Percentiles rank a stretch among this genome's conserved stretches.
These are phyloP conservation scores for Plasmodiophora brassicae DNA, from an alignment of 208 protist genomes.

Conservation along the genomic window DNA sequence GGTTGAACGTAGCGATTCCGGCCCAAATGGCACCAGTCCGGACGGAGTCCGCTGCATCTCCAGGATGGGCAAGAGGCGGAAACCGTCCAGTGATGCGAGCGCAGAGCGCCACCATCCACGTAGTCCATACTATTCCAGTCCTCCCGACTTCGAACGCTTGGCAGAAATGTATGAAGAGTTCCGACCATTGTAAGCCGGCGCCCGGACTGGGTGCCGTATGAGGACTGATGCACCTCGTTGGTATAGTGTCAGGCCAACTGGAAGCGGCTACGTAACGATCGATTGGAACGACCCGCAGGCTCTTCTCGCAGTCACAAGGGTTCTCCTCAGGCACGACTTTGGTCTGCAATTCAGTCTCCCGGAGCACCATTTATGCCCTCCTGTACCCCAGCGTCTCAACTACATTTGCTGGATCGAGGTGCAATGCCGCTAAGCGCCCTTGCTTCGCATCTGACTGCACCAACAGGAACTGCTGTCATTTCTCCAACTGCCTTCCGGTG, in stretches of 20 bases:
- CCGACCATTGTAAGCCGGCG: neutral
- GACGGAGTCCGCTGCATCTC: too few relatives aligned
- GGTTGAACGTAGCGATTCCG: too few relatives aligned
- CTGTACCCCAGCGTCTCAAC: constrained; percentile 34
- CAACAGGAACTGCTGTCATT: neutral
- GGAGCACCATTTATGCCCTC: neutral
- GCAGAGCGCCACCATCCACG: too few relatives aligned
- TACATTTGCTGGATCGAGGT: constrained; percentile 26
- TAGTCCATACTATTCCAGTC: neutral
- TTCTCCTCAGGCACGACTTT: neutral
- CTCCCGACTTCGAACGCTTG: neutral
- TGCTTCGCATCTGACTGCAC: neutral
- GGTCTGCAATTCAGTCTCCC: neutral
- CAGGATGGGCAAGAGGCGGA: too few relatives aligned
- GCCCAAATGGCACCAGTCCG: too few relatives aligned
- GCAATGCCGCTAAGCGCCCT: neutral
- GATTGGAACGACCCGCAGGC: neutral
- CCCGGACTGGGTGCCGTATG: neutral
- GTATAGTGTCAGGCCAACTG: neutral
- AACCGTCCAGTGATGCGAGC: too few relatives aligned
- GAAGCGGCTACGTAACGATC: neutral
- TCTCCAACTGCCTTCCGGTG: neutral
- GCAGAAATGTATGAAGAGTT: constrained; percentile 5
- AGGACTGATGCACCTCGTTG: neutral
- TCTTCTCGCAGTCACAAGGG: neutral